Conservation (phyloP, 306 rosid species). For the Cicer judaicum region DNA sequence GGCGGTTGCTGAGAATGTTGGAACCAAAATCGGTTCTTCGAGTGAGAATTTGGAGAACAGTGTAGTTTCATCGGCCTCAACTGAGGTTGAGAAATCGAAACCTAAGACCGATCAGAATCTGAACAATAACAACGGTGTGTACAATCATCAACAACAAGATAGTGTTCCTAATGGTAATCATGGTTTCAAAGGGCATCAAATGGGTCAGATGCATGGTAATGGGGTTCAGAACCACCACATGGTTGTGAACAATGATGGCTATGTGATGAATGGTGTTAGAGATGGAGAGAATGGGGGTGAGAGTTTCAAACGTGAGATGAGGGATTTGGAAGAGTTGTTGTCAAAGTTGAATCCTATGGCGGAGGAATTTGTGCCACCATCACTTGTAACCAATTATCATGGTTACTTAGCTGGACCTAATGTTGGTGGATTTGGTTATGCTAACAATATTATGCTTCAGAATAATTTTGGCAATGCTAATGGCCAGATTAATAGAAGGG, state of each 20-base stretch:
- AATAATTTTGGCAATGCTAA: constrained; percentile 58
- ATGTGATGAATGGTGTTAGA: constrained; percentile 53
- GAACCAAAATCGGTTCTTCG: constrained; percentile 52
- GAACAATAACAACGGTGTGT: constrained; percentile 32
- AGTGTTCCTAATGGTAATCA: constrained; percentile 54
- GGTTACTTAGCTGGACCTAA: constrained; percentile 56
- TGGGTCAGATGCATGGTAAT: constrained; percentile 66
- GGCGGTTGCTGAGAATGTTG: constrained; percentile 95
- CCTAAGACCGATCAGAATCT: constrained; percentile 64
- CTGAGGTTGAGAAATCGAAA: constrained; percentile 66
- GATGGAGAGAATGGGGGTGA: constrained; percentile 60
- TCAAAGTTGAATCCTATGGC: constrained; percentile 99
- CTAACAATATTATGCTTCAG: constrained; percentile 58
- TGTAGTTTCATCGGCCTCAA: constrained; percentile 60
- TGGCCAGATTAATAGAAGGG: constrained; percentile 62
- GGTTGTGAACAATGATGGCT: constrained; percentile 58
- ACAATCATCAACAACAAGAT: constrained; percentile 49
- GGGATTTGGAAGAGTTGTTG: constrained; percentile 89
- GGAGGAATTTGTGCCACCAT: constrained; percentile 93
- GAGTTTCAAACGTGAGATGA: constrained; percentile 78
- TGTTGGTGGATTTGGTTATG: constrained; percentile 64
- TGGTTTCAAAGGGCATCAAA: constrained; percentile 61
- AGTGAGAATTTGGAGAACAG: constrained; percentile 60
- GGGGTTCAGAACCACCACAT: constrained; percentile 59
- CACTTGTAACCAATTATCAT: constrained; percentile 59